Conservation (phyloP, 1,284 basidiomycete species). For the Moniliophthora roreri region DNA sequence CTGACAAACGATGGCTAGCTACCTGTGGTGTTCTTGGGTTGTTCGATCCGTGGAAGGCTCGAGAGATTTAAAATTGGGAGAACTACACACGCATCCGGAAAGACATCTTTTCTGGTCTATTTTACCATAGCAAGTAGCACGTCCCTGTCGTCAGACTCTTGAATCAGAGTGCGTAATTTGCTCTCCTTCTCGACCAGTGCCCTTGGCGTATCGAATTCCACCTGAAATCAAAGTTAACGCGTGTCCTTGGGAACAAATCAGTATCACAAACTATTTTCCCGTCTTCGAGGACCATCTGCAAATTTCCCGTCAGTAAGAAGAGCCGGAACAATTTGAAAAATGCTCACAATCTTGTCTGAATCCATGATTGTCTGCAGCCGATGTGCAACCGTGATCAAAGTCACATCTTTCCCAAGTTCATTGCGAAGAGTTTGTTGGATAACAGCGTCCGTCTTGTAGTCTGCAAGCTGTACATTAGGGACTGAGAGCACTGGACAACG, state of each 20-base stretch:
- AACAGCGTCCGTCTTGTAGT: constrained; percentile 44
- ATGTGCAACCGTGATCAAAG: constrained; percentile 55
- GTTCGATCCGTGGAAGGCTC: too few relatives aligned
- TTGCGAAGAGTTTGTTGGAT: constrained; percentile 48
- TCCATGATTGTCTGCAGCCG: constrained; percentile 58
- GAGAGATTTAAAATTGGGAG: too few relatives aligned
- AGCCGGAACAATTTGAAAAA: constrained; percentile 9
- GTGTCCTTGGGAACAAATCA: not conserved
- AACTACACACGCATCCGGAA: too few relatives aligned
- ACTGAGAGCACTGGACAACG: constrained; percentile 13
- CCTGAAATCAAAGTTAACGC: not conserved
- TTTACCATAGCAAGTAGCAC: too few relatives aligned
- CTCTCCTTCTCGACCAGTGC: too few relatives aligned
- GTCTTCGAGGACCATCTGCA: constrained; percentile 33
- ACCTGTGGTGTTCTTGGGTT: too few relatives aligned
- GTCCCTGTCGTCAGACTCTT: too few relatives aligned
- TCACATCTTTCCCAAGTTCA: constrained; percentile 43
- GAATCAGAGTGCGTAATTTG: too few relatives aligned
- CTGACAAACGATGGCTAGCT: too few relatives aligned
- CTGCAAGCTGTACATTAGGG: constrained; percentile 17
- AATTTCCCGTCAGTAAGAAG: not conserved
- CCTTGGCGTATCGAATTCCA: too few relatives aligned
- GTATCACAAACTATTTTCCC: constrained; percentile 28
- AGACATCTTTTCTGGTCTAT: too few relatives aligned
- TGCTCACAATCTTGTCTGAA: constrained; percentile 38